Evolutionary conservation across 768 basidiomycete genomes (phyloP), one percentile per base, ranked within the genome.

Genomic region (Mycena vulgaris): DNA sequence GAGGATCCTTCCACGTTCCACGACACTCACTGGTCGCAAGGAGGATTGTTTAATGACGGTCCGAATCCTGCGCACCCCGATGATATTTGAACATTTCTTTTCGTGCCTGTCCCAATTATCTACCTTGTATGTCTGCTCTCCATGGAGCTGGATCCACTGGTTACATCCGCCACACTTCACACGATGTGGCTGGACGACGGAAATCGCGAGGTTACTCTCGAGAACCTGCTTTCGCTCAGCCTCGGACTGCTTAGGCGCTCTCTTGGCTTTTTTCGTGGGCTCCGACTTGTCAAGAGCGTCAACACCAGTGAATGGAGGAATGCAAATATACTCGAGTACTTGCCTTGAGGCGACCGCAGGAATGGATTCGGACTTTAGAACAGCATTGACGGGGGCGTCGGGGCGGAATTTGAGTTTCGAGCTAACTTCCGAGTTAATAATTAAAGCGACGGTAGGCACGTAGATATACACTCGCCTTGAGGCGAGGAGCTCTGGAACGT

Each of bases 21-120:
- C 47, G 8, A 27, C 8, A 48, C 47, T 23, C 8, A 48, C 47
- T 23, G 47, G 23, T 48, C 7, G 21, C 23, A 4, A 25, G n/a
- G n/a, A 8, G 23, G 25, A 5, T 23, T 7, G 47, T 23, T 48
- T 48, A 7, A 57, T 25, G 14, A 37, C 55, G 23, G 23, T 39
- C 3, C 37, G 55, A 27, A 57, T 28, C 16, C 3, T 13, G 13
- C 10, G 13, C 35, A 13, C 23, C 3, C 63, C 63, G 9, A 37
- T 53, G 30, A 64, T 53, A 14, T 17, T 8, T 2, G 39, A 17
- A 39, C 63, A 64, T 27, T n/a, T 51, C 1, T 11, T 25, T 25
- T 64, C 52, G 31, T 64, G 63, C 3, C n/a, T 23, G 1, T 23
- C 28, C 63, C 63, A 64, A 31, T 39, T 52, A 30, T 40, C 63